Conservation (phyloP, 2,329 filamentous ascomycete genomes). For the Colletotrichum limetticola region DNA sequence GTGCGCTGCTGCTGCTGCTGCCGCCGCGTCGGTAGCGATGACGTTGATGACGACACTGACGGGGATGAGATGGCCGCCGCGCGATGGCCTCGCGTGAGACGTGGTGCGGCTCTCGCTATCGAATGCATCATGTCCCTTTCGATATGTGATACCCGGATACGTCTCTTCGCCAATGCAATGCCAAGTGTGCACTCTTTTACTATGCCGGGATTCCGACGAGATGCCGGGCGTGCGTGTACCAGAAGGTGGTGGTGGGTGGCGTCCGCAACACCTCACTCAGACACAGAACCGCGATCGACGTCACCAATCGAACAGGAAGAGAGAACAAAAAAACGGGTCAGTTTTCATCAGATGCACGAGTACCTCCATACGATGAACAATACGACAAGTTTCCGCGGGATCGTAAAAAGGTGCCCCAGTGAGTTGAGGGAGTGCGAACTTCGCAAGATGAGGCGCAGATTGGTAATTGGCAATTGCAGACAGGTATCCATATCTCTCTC, state of each 20-base stretch:
- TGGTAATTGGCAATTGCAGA: not conserved
- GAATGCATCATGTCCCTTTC: not conserved
- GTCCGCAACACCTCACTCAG: not conserved
- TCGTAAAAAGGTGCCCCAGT: not conserved
- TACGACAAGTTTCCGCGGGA: not conserved
- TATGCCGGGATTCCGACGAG: not conserved
- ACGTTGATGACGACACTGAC: not conserved
- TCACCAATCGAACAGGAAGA: not conserved
- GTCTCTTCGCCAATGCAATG: not conserved
- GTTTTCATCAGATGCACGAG: too few relatives aligned
- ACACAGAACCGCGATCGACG: not conserved
- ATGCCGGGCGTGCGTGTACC: not conserved
- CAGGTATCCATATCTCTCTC: not conserved
- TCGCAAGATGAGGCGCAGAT: not conserved
- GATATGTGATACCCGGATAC: not conserved
- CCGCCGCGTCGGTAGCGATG: not conserved
- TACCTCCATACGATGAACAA: not conserved
- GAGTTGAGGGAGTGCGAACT: not conserved
- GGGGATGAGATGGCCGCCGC: not conserved
- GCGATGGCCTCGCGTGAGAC: not conserved
- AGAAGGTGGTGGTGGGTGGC: not conserved
- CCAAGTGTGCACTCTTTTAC: not conserved
- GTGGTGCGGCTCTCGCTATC: slow-evolving; percentile 2
- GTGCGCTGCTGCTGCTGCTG: not conserved
- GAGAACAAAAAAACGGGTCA: not conserved